These are phyloP conservation scores for Malania oleifera DNA, from an alignment of 164 flowering plant species.

Conservation along the genomic window DNA sequence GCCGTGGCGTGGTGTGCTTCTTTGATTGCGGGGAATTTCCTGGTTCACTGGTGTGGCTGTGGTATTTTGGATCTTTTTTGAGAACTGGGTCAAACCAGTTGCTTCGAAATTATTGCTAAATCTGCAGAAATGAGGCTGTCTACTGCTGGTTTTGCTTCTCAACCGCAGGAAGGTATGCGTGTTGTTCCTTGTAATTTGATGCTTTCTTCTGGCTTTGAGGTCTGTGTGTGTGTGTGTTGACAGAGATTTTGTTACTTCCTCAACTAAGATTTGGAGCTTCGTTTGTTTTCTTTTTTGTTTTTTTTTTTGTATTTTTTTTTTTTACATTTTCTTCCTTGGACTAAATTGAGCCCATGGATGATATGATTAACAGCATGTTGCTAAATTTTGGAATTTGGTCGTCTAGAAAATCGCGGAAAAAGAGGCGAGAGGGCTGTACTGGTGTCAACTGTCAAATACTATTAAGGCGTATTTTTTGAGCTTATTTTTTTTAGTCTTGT, in stretches of 20 bases:
- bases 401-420: neutral
- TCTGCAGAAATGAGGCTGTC: slow-evolving; percentile 57
- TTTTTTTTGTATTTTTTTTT: neutral
- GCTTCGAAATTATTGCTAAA: slow-evolving; percentile 5
- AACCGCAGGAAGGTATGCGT: slow-evolving; percentile 63
- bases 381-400: neutral
- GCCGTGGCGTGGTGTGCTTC: slow-evolving; percentile 2
- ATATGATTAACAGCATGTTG: neutral
- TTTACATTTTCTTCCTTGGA: neutral
- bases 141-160: slow-evolving; percentile 57
- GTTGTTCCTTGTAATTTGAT: neutral
- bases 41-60: slow-evolving; percentile 3
- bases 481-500: too few relatives aligned
- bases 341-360: neutral
- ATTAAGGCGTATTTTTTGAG: too few relatives aligned
- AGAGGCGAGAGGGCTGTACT: neutral
- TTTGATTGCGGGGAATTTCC: slow-evolving; percentile 9
- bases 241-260: too few relatives aligned
- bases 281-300: neutral
- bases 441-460: too few relatives aligned
- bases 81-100: neutral
- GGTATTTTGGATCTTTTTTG: slow-evolving; percentile 10
- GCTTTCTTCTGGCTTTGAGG: neutral
- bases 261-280: too few relatives aligned
- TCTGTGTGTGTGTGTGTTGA: too few relatives aligned